These are phyloP conservation scores for Cucumis cinereus DNA, from an alignment of 306 rosid species.

Conservation along the genomic window DNA sequence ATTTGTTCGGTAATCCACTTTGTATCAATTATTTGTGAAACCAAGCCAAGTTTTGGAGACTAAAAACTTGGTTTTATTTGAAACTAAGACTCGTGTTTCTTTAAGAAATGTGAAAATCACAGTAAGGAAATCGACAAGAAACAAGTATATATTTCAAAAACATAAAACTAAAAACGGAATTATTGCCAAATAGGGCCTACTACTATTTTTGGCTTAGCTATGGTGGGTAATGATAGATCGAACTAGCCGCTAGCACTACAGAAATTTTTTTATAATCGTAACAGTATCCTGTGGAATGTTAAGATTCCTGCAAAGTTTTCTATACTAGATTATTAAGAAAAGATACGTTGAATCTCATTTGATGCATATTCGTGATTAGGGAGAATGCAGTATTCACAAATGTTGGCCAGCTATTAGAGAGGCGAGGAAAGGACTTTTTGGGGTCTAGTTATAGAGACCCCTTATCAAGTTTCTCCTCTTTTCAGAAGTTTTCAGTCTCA, in stretches of 20 bases:
- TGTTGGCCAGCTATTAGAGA: constrained; percentile 56
- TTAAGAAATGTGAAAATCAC: too few species aligned
- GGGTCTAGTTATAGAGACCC: constrained; percentile 77
- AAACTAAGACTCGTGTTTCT: too few species aligned
- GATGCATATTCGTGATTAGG: constrained; percentile 31
- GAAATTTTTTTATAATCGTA: background rate
- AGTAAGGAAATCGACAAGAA: too few species aligned
- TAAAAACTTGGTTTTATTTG: too few species aligned
- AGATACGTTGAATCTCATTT: background rate
- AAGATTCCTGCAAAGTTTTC: background rate
- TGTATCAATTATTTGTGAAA: too few species aligned
- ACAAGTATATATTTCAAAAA: too few species aligned
- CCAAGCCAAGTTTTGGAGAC: too few species aligned
- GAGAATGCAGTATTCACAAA: constrained; percentile 47
- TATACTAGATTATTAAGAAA: background rate
- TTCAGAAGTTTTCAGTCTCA: constrained; percentile 71
- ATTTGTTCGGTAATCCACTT: too few species aligned
- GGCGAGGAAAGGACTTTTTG: constrained; percentile 55
- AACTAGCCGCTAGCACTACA: background rate
- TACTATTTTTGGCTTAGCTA: background rate
- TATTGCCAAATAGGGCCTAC: too few species aligned
- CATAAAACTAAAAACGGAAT: too few species aligned
- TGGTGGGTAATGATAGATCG: background rate
- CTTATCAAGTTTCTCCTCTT: constrained; percentile 57
- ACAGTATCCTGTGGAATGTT: background rate